Evolutionary conservation across 352 stramenopile genomes (phyloP), one percentile per base, ranked within the genome.

Genomic region (Phytophthora hybrid): DNA sequence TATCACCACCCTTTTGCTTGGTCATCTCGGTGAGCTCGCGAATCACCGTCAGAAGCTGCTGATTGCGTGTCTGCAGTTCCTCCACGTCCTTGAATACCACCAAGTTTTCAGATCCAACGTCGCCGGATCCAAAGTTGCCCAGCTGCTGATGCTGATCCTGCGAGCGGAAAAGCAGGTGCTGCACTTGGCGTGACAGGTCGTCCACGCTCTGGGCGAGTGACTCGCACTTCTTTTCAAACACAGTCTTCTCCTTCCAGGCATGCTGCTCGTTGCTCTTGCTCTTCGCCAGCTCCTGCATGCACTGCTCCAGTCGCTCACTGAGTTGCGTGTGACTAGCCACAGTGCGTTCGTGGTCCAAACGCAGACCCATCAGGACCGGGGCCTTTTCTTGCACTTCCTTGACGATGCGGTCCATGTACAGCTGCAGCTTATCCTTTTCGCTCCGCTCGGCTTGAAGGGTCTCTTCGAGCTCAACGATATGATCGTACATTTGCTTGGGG

Each of bases 371-470:
- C 49, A 99, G 90, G 32, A 96, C 80, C 1, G 97, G 96, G 5
- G 94, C 93, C 72, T 97, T 98, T 32, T 89, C 85, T 63, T 97
- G 88, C 62, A 99, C 92, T 67, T 99, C 96, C 59, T 91, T 88
- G 41, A 98, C 80, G 55, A 99, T 97, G 19, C 92, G 93, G 55
- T 98, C 81, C 66, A 99, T 88, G 54, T 96, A 92, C 29, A 98
- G 76, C 72, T 98, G 89, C 14, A 98, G 78, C 54, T 95, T 93
- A 44, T 96, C 90, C 65, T 96, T 97, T 49, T 95, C 87, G 2
- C 81, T 82, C 44, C 82, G 88, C 74, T 98, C 93, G 0, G 84
- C 71, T 32, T 87, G 81, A 13, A 98, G 79, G 7, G 89, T 82
- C 65, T 97, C 88, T 74, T 98, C 90, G 0, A 97, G 81, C 51